Percentiles rank a stretch among this genome's conserved stretches.
Evolutionary conservation across 2,329 filamentous ascomycete genomes (phyloP).

Genomic region (Phaeosphaeriaceae sp.): DNA sequence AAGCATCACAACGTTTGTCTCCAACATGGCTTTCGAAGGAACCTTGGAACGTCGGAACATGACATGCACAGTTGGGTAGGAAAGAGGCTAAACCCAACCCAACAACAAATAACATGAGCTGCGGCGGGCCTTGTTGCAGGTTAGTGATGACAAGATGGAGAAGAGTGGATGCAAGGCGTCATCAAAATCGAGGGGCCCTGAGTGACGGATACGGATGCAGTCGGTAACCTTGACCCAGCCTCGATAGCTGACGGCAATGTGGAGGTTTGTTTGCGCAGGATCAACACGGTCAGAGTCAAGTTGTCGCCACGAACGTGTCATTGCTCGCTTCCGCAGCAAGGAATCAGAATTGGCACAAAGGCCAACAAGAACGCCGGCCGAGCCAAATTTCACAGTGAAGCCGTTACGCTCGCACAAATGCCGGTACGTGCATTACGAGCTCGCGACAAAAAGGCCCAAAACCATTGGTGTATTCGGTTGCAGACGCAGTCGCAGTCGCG

Average conservation of each 20-base stretch:
- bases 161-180: conserved; percentile 12
- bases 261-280: conserved; percentile 6
- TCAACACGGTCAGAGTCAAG: neutral
- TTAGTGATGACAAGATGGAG: neutral
- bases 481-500: conserved; percentile 22
- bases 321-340: neutral
- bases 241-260: conserved; percentile 4
- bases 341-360: neutral
- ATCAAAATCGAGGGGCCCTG: conserved; percentile 1
- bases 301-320: conserved; percentile 16
- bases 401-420: neutral
- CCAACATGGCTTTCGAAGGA: conserved; percentile 4
- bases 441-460: neutral
- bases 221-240: conserved; percentile 1
- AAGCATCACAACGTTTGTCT: conserved; percentile 10
- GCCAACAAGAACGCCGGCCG: neutral
- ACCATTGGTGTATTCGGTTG: neutral
- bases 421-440: neutral
- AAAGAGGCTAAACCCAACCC: conserved; percentile 38
- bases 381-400: neutral
- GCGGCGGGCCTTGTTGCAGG: neutral
- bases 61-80: conserved; percentile 13
- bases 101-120: conserved; percentile 18
- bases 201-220: conserved; percentile 2
- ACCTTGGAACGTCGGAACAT: conserved; percentile 7